phyloP scores from a whole-genome alignment of 2,329 filamentous ascomycete species.

The Cryphonectria japonica region DNA sequence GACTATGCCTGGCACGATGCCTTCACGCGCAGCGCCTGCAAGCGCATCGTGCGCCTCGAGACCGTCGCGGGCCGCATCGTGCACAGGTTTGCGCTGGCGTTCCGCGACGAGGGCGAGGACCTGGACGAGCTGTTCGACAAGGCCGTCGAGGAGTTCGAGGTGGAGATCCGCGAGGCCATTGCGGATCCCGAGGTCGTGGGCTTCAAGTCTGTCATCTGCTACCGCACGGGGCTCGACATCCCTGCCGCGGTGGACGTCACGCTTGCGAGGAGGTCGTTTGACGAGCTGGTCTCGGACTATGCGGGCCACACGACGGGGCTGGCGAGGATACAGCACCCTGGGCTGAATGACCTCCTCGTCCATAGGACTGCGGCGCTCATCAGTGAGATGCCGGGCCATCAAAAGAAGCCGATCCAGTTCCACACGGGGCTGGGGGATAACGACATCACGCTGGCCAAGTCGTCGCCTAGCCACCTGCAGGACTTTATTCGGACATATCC shows the following conservation, averaged over 20 bases:
- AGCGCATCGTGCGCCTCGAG: constrained; percentile 79
- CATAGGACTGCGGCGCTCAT: constrained; percentile 65
- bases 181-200: constrained; percentile 70
- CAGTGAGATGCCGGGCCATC: constrained; percentile 44
- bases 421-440: constrained; percentile 83
- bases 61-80: constrained; percentile 68
- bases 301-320: constrained; percentile 39
- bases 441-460: constrained; percentile 70
- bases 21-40: constrained; percentile 66
- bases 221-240: constrained; percentile 73
- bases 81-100: constrained; percentile 44
- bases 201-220: constrained; percentile 85
- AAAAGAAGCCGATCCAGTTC: constrained; percentile 77
- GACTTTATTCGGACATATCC: constrained; percentile 71
- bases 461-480: constrained; percentile 78
- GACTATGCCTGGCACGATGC: constrained; percentile 66
- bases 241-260: constrained; percentile 48
- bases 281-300: constrained; percentile 40
- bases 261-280: constrained; percentile 45
- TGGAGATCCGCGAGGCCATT: constrained; percentile 59
- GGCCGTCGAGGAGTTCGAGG: constrained; percentile 56
- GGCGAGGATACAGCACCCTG: constrained; percentile 62
- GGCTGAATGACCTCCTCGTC: constrained; percentile 72
- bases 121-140: constrained; percentile 44
- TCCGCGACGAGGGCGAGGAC: constrained; percentile 42